A percentile compares a stretch with the other conserved stretches of the same genome.
Evolutionary conservation across 768 basidiomycete species (phyloP).

Genomic region (Epithele typhae): DNA sequence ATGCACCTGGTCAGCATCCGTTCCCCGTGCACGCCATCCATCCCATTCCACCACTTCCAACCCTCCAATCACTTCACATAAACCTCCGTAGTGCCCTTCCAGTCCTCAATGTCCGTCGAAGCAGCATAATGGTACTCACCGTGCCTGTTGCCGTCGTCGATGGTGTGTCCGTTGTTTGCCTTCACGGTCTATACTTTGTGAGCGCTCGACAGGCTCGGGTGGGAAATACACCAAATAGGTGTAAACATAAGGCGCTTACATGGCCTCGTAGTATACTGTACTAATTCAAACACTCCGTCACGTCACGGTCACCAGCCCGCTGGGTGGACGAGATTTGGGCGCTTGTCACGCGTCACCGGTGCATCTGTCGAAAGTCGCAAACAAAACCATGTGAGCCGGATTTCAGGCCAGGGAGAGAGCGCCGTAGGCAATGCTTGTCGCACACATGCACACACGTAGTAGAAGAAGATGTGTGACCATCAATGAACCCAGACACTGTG

Average conservation of each 20-base stretch:
- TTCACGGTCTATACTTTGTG: conserved; percentile 6
- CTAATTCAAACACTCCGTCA: no score
- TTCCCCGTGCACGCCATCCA: conserved; percentile 46
- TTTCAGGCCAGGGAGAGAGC: no score
- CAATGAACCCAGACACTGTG: no score
- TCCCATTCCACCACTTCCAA: conserved; percentile 32
- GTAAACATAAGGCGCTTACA: background rate
- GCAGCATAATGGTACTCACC: conserved; percentile 51
- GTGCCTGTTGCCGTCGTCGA: conserved; percentile 59
- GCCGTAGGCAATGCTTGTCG: no score
- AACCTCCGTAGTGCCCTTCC: conserved; percentile 7
- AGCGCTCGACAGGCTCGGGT: conserved; percentile 8
- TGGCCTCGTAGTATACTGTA: background rate
- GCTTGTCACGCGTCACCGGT: no score
- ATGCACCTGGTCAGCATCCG: conserved; percentile 42
- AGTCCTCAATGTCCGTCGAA: conserved; percentile 18
- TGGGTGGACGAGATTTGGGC: no score
- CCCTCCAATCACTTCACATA: conserved; percentile 11
- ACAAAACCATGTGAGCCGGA: no score
- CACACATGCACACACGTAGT: no score
- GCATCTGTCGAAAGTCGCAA: no score
- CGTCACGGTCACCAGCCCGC: no score
- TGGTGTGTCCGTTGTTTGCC: conserved; percentile 19
- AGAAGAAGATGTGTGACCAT: no score
- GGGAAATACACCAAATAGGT: conserved; percentile 7